Percentiles rank a stretch among this genome's conserved stretches.
These are phyloP conservation scores for Xanthoconium stramineum DNA, from an alignment of 768 basidiomycete genomes.

Conservation along the genomic window DNA sequence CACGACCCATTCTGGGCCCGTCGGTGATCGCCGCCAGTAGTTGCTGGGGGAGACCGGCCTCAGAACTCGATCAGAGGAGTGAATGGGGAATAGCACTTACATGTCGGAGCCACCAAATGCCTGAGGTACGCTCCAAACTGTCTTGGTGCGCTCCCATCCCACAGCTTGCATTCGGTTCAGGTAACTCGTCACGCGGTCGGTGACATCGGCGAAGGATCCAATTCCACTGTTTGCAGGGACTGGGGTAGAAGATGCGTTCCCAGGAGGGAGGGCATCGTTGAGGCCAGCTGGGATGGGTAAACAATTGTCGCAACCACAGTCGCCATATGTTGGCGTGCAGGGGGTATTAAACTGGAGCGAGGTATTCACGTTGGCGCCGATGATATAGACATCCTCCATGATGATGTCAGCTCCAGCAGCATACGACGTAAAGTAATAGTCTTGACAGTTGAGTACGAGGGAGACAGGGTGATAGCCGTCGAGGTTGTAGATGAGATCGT, in stretches of 20 bases:
- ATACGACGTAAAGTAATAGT: conserved; percentile 60
- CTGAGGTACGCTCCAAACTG: conserved; percentile 78
- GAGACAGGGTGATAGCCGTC: conserved; percentile 69
- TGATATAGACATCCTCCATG: conserved; percentile 55
- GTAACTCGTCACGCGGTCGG: conserved; percentile 64
- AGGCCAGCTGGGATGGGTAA: conserved; percentile 39
- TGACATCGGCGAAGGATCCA: conserved; percentile 59
- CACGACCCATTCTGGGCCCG: conserved; percentile 65
- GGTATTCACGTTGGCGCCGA: conserved; percentile 59
- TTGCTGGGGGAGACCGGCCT: conserved; percentile 21
- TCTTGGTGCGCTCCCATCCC: conserved; percentile 65
- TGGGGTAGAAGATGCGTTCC: conserved; percentile 15
- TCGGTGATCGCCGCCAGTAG: conserved; percentile 63
- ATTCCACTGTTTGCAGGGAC: conserved; percentile 23
- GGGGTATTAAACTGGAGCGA: conserved; percentile 57
- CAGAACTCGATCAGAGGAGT: neutral
- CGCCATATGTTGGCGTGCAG: conserved; percentile 64
- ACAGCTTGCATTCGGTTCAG: conserved; percentile 50
- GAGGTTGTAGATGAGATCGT: conserved; percentile 55
- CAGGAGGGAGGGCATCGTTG: conserved; percentile 22
- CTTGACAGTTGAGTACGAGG: conserved; percentile 61
- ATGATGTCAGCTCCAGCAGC: conserved; percentile 65
- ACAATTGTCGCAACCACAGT: conserved; percentile 74
- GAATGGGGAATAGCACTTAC: conserved; percentile 23
- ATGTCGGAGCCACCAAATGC: conserved; percentile 55